A percentile compares a stretch with the other conserved stretches of the same genome.
phyloP scores from a whole-genome alignment of 352 stramenopile genomes.

The Bremia lactucae region DNA sequence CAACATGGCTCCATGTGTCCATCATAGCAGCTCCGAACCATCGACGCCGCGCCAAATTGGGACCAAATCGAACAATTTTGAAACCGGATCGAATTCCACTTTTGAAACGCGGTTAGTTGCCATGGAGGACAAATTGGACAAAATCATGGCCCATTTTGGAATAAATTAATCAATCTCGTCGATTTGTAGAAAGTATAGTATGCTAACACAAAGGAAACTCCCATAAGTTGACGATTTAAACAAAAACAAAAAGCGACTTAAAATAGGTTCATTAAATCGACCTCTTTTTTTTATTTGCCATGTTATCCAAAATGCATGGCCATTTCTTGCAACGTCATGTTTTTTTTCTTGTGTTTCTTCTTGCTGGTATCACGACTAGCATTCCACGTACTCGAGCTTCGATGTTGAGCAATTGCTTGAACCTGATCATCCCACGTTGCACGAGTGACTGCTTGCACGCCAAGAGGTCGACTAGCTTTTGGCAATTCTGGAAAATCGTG shows the following conservation, averaged over 20 bases:
- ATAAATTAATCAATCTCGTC: no score
- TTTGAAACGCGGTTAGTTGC: slow-evolving; percentile 55
- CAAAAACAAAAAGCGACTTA: no score
- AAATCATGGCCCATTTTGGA: slow-evolving; percentile 80
- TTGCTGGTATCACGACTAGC: slow-evolving; percentile 27
- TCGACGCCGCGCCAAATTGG: slow-evolving; percentile 44
- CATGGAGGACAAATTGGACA: slow-evolving; percentile 84
- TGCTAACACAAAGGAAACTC: no score
- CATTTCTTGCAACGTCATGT: slow-evolving; percentile 66
- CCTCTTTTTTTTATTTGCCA: no score
- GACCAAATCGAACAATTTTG: slow-evolving; percentile 11
- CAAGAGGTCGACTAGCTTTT: slow-evolving; percentile 36
- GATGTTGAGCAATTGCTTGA: slow-evolving; percentile 61
- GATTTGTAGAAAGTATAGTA: no score
- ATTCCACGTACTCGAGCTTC: slow-evolving; percentile 9
- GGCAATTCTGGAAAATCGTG: slow-evolving; percentile 75
- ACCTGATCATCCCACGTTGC: slow-evolving; percentile 75
- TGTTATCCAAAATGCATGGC: slow-evolving; percentile 76
- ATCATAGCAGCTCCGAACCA: slow-evolving; percentile 36
- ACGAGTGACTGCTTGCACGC: slow-evolving; percentile 65
- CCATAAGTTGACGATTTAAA: no score
- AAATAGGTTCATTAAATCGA: no score
- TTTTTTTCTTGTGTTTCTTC: slow-evolving; percentile 83
- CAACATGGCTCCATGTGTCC: slow-evolving; percentile 3
- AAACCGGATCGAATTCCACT: slow-evolving; percentile 10